Base-by-base conservation (phyloP, 208 protist genomes). In the Novymonas esmeraldas region DNA sequence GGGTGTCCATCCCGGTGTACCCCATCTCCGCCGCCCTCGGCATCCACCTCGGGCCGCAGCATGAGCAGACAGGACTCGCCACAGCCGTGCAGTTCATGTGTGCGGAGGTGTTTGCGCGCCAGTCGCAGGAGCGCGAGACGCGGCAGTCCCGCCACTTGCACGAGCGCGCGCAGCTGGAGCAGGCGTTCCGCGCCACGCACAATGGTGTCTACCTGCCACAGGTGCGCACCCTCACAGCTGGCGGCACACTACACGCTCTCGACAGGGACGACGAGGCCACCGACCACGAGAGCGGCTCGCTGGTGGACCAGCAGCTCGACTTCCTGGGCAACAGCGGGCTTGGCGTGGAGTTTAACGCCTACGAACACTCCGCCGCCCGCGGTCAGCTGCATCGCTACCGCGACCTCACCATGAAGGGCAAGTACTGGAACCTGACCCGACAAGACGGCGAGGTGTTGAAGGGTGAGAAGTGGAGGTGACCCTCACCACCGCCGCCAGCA, bases 371-470 rank as follows among this genome's bases (percentile, higher is more conserved):
- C 4, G 51, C 67, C 11, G 78, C 73, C n/a, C 67, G 74, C 22
- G 85, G 86, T 16, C 78, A 77, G 60, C 71, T 96, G 31, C 85
- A 92, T 36, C 70, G 75, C 46, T 93, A 93, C 71, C 80, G 91
- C 18, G 91, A 96, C 63, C 78, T 92, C 24, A 94, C 88, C n/a
- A 91, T 94, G 84, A 89, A 90, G 45, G 88, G 91, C 38, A 80
- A 77, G 62, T 91, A 90, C 74, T 93, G 86, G 83, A 82, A 80
- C 26, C 67, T 93, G 10, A 90, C 88, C 1, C 70, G 86, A 11
- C 26, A 81, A 18, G 57, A 78, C 26, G 84, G 83, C 5, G 83
- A 90, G 52, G 44, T 70, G 56, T 50, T 92, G 13, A 61, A 54
- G 3, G 79, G 74, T 14, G 84, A 89, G 33, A 78, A 77, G 60